These are phyloP conservation scores for Pelargonium myrrhifolium DNA, from an alignment of 441 rosid genomes.

Conservation along the genomic window DNA sequence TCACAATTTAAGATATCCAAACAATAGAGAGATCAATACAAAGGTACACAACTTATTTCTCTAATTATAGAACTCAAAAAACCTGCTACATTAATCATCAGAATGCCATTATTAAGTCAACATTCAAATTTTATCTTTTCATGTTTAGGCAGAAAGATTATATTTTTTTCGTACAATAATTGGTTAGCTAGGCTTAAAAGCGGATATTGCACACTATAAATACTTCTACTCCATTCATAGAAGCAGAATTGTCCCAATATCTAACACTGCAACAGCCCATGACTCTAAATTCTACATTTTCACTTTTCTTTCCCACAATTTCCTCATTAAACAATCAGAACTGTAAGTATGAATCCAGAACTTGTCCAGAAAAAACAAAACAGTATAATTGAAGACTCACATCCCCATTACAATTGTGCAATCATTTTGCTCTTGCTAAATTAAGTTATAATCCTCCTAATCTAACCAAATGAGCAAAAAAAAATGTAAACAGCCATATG, in stretches of 20 bases:
- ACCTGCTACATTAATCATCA: not conserved
- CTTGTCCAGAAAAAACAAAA: not conserved
- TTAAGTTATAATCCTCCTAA: not conserved
- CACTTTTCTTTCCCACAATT: not conserved
- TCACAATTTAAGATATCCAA: slow-evolving; percentile 34
- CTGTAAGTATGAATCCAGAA: not conserved
- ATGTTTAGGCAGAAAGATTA: not conserved
- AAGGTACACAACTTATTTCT: slow-evolving; percentile 1
- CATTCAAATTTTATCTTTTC: not conserved
- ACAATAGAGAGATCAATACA: slow-evolving; percentile 12
- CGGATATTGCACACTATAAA: not conserved
- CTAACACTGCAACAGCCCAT: not conserved
- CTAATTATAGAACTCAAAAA: not conserved
- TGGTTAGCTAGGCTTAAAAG: not conserved
- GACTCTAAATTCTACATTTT: not conserved
- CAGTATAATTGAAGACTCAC: not conserved
- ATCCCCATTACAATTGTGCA: not conserved
- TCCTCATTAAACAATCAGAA: not conserved
- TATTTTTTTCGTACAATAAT: not conserved
- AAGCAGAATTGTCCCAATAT: not conserved
- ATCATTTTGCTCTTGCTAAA: slow-evolving; percentile 5
- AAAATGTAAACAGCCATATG: not conserved
- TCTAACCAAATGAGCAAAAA: not conserved
- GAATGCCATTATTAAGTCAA: not conserved
- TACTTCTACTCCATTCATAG: not conserved